phyloP scores from a whole-genome alignment of 225 moss, liverwort and hornwort genomes.

The Anthoceros angustus region DNA sequence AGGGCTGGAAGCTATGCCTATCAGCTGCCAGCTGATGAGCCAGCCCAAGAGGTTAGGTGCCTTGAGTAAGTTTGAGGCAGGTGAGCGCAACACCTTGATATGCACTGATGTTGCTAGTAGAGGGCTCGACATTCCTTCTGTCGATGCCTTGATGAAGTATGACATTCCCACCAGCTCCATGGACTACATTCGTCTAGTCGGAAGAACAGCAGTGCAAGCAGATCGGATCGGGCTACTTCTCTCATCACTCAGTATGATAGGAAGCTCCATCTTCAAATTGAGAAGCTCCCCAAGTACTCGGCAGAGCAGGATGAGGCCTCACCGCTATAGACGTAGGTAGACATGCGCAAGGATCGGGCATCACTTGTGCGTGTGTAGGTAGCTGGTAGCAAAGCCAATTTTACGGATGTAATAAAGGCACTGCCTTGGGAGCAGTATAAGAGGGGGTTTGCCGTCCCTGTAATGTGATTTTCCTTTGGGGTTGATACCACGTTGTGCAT shows the following conservation, averaged over 20 bases:
- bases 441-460: too few species aligned
- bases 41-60: constrained; percentile 89
- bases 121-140: constrained; percentile 72
- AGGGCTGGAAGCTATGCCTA: constrained; percentile 74
- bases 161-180: constrained; percentile 86
- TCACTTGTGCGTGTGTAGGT: too few species aligned
- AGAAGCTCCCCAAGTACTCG: constrained; percentile 42
- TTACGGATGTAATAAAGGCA: too few species aligned
- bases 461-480: too few species aligned
- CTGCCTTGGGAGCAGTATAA: too few species aligned
- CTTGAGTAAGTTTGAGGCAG: constrained; percentile 74
- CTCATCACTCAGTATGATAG: constrained; percentile 91
- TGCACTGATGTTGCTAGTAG: constrained; percentile 96
- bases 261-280: constrained; percentile 74
- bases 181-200: constrained; percentile 85
- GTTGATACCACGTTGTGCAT: too few species aligned
- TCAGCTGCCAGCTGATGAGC: constrained; percentile 96
- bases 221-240: constrained; percentile 67
- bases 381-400: too few species aligned
- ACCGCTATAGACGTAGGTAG: too few species aligned
- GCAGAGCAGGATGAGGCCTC: constrained; percentile 59
- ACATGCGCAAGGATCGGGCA: too few species aligned
- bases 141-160: constrained; percentile 74
- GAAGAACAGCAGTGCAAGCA: constrained; percentile 75
- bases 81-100: constrained; percentile 72